Evolutionary conservation across 139 green algal genomes (phyloP), one percentile per base, ranked within the genome.

Genomic region (Chlorella sorokiniana): DNA sequence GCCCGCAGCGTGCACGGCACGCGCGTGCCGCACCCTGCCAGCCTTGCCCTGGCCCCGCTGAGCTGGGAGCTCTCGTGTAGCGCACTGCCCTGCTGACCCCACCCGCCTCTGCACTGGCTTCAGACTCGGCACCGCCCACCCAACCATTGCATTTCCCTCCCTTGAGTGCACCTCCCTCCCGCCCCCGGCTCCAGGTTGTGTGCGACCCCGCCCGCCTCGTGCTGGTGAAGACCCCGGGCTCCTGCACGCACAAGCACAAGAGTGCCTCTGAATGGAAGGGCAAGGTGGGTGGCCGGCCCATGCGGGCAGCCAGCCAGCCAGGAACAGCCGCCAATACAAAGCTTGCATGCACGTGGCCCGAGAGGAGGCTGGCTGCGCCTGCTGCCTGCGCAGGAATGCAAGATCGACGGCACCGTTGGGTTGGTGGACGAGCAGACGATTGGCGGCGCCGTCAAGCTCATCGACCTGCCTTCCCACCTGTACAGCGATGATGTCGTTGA

Each of bases 181-280:
- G 22, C 20, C 41, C 2, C 4, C 41, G 1, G 9, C 11, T 25
- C 38, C 74, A 81, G 54, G 42, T 88, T 16, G 54, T 78, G 38
- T 88, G 84, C 64, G 67, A 81, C 40, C 80, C 84, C 38, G 75
- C 84, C 62, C 84, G 81, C 74, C 73, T 88, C 22, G 80, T 86
- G 48, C 67, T 88, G 38, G 78, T 41, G 40, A 86, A 83, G 63
- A 62, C 54, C 75, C 84, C 84, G 68, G 79, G 79, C n/a, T 54
- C 37, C 41, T 88, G 84, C 80, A 82, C 64, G 41, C 61, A 85
- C 79, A 86, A 86, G 61, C 69, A 86, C 38, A 27, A 71, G 23
- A 37, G n/a, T 51, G 64, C 71, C 52, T 65, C 48, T 40, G n/a
- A 5, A 5, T 88, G 63, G 62, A 73, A 14, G 27, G 80, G 80